Evolutionary conservation across 2,329 filamentous ascomycete genomes (phyloP).

Genomic region (Falciphora oryzae): DNA sequence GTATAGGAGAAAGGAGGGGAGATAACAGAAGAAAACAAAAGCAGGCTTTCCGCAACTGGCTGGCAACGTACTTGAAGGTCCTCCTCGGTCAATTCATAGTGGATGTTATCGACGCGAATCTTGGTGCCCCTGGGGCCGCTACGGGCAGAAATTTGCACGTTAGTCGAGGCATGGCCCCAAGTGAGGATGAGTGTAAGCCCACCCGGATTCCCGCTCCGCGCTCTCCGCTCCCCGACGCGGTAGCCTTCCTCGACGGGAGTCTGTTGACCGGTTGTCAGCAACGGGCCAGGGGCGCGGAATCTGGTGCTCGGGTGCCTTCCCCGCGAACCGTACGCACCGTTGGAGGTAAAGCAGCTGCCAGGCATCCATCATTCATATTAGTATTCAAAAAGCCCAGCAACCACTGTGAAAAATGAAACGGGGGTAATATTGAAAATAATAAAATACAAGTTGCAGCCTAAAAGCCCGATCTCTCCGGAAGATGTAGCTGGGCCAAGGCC

Average conservation of each 20-base stretch:
- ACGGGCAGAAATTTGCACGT: background rate
- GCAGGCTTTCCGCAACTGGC: background rate
- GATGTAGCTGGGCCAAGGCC: too few relatives aligned
- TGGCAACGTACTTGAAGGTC: constrained; percentile 63
- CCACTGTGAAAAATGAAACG: too few relatives aligned
- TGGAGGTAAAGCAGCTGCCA: too few relatives aligned
- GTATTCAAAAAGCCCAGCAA: too few relatives aligned
- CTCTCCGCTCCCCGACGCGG: constrained; percentile 5
- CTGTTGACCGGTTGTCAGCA: constrained; percentile 3
- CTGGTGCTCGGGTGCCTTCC: background rate
- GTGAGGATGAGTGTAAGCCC: background rate
- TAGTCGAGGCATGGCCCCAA: background rate
- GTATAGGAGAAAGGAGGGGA: too few relatives aligned
- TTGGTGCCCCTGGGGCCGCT: constrained; percentile 49
- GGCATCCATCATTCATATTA: too few relatives aligned
- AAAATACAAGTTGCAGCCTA: too few relatives aligned
- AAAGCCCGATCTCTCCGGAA: too few relatives aligned
- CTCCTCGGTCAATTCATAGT: constrained; percentile 83
- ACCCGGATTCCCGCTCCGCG: constrained; percentile 3
- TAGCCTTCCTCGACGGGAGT: constrained; percentile 8
- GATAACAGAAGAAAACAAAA: constrained; percentile 22
- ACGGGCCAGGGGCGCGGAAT: background rate
- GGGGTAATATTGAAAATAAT: too few relatives aligned
- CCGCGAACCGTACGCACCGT: constrained; percentile 39
- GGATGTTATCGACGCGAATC: constrained; percentile 80